These are phyloP conservation scores for Hansenula anomala DNA, from an alignment of 1,139 yeast species.

Conservation along the genomic window DNA sequence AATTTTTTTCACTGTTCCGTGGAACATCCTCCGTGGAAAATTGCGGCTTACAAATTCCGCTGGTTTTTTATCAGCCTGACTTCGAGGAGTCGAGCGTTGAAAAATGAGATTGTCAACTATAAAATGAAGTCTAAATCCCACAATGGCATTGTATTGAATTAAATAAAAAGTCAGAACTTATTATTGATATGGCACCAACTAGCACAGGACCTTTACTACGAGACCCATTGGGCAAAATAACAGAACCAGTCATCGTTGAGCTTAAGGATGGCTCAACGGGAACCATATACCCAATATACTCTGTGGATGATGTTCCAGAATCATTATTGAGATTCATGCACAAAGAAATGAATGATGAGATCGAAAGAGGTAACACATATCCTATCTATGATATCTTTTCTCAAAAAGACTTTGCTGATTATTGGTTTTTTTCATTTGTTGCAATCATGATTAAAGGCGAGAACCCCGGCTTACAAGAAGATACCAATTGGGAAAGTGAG, in stretches of 20 bases:
- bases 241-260: conserved; percentile 49
- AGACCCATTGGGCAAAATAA: conserved; percentile 22
- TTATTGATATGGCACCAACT: too few relatives aligned
- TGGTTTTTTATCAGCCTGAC: too few relatives aligned
- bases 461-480: conserved; percentile 7
- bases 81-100: too few relatives aligned
- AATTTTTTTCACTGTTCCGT: too few relatives aligned
- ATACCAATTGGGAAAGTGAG: conserved; percentile 34
- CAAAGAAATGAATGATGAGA: conserved; percentile 77
- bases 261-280: conserved; percentile 76
- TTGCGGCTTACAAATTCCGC: too few relatives aligned
- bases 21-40: too few relatives aligned
- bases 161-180: too few relatives aligned
- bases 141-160: too few relatives aligned
- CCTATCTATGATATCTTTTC: conserved; percentile 67
- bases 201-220: neutral
- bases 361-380: conserved; percentile 77
- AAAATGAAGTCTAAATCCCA: too few relatives aligned
- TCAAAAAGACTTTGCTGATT: conserved; percentile 61
- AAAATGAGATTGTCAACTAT: too few relatives aligned
- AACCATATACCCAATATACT: conserved; percentile 75
- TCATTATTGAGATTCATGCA: conserved; percentile 68
- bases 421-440: conserved; percentile 87
- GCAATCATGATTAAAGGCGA: conserved; percentile 38
- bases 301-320: conserved; percentile 53